Evolutionary conservation across 2,329 filamentous ascomycete genomes (phyloP).

Genomic region (Phaeosphaeria sp.): DNA sequence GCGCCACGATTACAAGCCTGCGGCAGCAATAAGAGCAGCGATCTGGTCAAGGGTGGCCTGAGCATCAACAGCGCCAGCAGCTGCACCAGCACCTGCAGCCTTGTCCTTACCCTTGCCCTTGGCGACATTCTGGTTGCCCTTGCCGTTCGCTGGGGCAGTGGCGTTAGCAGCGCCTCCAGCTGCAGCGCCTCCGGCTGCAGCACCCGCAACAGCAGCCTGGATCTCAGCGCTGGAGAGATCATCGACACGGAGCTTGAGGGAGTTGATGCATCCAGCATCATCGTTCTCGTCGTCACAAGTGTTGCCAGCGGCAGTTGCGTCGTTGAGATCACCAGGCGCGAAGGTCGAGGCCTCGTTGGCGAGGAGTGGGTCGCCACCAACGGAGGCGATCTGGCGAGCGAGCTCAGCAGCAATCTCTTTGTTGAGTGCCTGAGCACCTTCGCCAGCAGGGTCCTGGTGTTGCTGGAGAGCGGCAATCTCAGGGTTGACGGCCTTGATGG

Average conservation of each 20-base stretch:
- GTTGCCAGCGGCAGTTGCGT: constrained; percentile 59
- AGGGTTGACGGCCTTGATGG: constrained; percentile 64
- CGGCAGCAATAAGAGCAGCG: not conserved
- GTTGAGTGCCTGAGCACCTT: constrained; percentile 63
- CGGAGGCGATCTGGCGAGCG: constrained; percentile 64
- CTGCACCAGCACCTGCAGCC: not conserved
- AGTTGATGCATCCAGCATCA: constrained; percentile 62
- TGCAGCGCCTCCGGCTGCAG: constrained; percentile 17
- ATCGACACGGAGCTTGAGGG: constrained; percentile 59
- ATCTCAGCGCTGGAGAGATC: constrained; percentile 63
- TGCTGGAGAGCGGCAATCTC: constrained; percentile 69
- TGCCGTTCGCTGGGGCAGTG: not conserved
- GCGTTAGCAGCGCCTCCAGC: constrained; percentile 3
- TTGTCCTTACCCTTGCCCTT: not conserved
- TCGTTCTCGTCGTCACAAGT: constrained; percentile 59
- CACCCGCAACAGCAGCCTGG: constrained; percentile 53
- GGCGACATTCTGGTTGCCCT: not conserved
- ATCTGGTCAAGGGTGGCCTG: not conserved
- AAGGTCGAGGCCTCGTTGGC: constrained; percentile 70
- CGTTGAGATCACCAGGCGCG: constrained; percentile 63
- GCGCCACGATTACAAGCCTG: not conserved
- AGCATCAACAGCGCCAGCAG: not conserved
- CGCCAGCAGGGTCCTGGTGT: constrained; percentile 71
- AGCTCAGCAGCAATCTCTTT: constrained; percentile 66
- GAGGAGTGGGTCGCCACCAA: constrained; percentile 67